Evolutionary conservation across 306 rosid species (phyloP), one percentile per base, ranked within the genome.

Genomic region (Castanospermum australe): DNA sequence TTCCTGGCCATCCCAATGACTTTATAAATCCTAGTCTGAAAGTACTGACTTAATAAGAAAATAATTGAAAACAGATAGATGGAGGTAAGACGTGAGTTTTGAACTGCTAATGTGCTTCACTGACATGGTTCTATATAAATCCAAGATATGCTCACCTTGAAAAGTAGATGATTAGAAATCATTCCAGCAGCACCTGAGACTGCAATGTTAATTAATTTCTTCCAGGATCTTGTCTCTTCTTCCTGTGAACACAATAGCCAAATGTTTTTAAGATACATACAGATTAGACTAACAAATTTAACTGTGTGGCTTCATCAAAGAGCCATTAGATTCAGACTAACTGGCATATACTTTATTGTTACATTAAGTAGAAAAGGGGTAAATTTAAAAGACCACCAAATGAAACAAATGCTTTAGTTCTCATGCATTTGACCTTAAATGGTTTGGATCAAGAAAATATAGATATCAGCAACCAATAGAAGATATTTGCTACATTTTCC

Each of bases 101-200:
- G 15, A 64, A 64, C 7, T 18, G 45, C 52, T 30, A 39, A 35
- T 35, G 41, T 69, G 55, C 66, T 57, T 68, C n/a, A 35, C 54
- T 9, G 36, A 72, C 75, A 21, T 28, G 20, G 13, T 55, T 59
- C 30, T 30, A 42, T 68, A 42, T 25, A 45, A 45, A 42, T 51
- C 35, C 32, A 41, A 81, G 67, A 76, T 47, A 76, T 18, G 57
- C 88, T 84, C 73, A 93, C 99, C 89, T 95, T 93, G 87, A 95
- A 95, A 57, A 95, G 97, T 13, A 95, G 92, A 80, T 95, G 99
- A 82, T 95, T 95, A 25, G 98, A 86, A 79, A 95, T 95, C 99
- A 93, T 95, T 61, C 99, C 99, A 38, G 99, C 99, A 61, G 99
- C 99, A 61, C 98, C 99, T 38, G 99, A 95, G 84, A 95, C 97